phyloP scores from a whole-genome alignment of 192 early-diverging fungal genomes.

The Coemansia sp. region DNA sequence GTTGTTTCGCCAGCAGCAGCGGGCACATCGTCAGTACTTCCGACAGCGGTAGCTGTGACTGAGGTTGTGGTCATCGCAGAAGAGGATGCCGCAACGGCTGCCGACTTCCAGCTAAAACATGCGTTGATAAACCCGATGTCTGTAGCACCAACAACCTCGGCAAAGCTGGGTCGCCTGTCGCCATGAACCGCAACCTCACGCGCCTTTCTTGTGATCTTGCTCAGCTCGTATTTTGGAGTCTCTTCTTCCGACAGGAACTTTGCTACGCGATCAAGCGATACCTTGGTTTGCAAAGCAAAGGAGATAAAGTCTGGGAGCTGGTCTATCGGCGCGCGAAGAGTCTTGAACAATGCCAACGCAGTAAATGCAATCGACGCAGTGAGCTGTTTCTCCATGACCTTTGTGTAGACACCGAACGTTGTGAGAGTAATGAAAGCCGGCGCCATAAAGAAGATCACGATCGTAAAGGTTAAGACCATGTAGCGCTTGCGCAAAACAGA shows the following conservation, averaged over 20 bases:
- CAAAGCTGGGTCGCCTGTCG: slow-evolving; percentile 29
- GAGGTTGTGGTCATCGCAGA: not conserved
- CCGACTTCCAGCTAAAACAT: slow-evolving; percentile 64
- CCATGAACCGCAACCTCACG: slow-evolving; percentile 19
- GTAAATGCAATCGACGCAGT: slow-evolving; percentile 71
- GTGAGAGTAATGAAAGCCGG: slow-evolving; percentile 65
- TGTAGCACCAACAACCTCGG: slow-evolving; percentile 37
- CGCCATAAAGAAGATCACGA: slow-evolving; percentile 59
- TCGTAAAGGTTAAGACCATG: slow-evolving; percentile 41
- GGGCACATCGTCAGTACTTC: slow-evolving; percentile 3
- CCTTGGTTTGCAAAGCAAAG: slow-evolving; percentile 62
- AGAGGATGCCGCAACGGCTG: slow-evolving; percentile 10
- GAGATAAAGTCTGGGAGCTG: slow-evolving; percentile 62
- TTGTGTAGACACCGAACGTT: slow-evolving; percentile 67
- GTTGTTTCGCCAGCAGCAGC: slow-evolving; percentile 6
- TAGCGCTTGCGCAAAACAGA: slow-evolving; percentile 51
- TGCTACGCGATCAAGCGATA: slow-evolving; percentile 70
- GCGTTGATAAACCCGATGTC: slow-evolving; percentile 71
- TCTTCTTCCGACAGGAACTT: slow-evolving; percentile 81
- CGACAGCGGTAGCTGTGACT: not conserved
- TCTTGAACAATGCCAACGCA: slow-evolving; percentile 69
- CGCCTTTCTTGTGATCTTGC: slow-evolving; percentile 11
- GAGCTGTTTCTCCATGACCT: slow-evolving; percentile 59
- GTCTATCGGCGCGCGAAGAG: slow-evolving; percentile 57
- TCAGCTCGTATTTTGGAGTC: slow-evolving; percentile 49